These are phyloP conservation scores for Gypsophila paniculata DNA, from an alignment of 179 eudicot genomes.

Conservation along the genomic window DNA sequence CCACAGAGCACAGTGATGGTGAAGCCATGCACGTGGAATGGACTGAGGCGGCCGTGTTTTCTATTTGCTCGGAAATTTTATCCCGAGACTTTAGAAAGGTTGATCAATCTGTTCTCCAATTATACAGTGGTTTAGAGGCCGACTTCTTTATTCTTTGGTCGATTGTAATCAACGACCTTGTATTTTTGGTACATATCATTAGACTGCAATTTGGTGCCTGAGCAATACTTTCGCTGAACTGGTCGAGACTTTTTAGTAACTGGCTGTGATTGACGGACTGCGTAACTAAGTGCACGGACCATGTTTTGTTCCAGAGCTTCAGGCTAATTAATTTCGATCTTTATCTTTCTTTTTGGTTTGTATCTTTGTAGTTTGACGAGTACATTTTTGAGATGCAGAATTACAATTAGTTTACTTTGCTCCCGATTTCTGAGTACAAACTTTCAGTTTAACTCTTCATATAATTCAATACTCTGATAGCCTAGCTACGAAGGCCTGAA, in stretches of 20 bases:
- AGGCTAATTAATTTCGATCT: slow-evolving; percentile 18
- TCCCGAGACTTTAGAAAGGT: slow-evolving; percentile 37
- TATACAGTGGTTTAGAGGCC: slow-evolving; percentile 40
- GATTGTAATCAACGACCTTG: slow-evolving; percentile 24
- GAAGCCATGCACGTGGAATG: slow-evolving; percentile 47
- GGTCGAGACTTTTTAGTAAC: slow-evolving; percentile 5
- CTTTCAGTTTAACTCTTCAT: no score
- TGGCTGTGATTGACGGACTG: slow-evolving; percentile 18
- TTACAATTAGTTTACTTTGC: no score
- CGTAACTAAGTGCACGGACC: slow-evolving; percentile 8
- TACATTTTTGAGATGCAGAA: no score
- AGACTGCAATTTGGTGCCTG: slow-evolving; percentile 14
- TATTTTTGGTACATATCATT: slow-evolving; percentile 31
- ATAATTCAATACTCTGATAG: no score
- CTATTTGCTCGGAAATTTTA: slow-evolving; percentile 45
- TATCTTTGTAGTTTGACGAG: neutral
- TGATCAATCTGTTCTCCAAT: slow-evolving; percentile 43
- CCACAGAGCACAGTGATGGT: slow-evolving; percentile 28
- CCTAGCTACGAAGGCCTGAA: no score
- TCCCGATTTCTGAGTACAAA: no score
- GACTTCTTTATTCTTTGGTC: slow-evolving; percentile 31
- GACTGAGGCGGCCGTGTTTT: slow-evolving; percentile 46
- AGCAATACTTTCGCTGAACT: neutral
- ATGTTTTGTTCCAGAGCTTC: slow-evolving; percentile 13
- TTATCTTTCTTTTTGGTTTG: slow-evolving; percentile 2